Evolutionary conservation across 306 rosid species (phyloP).

Genomic region (Trichosanthes truncata): DNA sequence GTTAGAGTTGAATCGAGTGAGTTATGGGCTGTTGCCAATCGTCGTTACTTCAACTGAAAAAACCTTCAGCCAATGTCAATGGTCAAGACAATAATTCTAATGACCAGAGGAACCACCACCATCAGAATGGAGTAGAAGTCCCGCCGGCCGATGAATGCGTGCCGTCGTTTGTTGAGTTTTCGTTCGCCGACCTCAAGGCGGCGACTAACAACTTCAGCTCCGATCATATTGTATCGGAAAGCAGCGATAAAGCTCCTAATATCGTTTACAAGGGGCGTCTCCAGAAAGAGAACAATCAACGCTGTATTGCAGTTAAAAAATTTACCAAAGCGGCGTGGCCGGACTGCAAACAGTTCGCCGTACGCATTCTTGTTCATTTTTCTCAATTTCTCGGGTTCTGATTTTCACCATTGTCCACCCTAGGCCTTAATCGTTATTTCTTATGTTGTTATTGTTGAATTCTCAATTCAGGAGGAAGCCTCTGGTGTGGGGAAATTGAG

Average conservation of each 20-base stretch:
- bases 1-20: not conserved
- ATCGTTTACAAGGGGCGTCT: conserved; percentile 61
- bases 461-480: conserved; percentile 53
- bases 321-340: conserved; percentile 67
- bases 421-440: not conserved
- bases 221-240: conserved; percentile 62
- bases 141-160: not conserved
- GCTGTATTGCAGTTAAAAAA: conserved; percentile 61
- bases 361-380: conserved; percentile 4
- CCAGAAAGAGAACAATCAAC: conserved; percentile 35
- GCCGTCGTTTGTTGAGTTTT: conserved; percentile 43
- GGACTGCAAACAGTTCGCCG: conserved; percentile 56
- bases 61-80: not conserved
- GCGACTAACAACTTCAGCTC: conserved; percentile 67
- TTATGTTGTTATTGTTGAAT: not conserved
- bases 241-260: conserved; percentile 69
- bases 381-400: not conserved
- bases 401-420: not conserved
- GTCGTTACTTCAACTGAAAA: not conserved
- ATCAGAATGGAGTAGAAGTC: conserved; percentile 23
- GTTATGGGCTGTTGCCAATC: conserved; percentile 18
- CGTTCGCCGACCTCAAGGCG: conserved; percentile 47
- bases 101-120: not conserved
- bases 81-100: not conserved
- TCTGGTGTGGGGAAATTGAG: conserved; percentile 57